Base-by-base conservation (phyloP, 1,284 basidiomycete genomes). In the Trametes polyzona region DNA sequence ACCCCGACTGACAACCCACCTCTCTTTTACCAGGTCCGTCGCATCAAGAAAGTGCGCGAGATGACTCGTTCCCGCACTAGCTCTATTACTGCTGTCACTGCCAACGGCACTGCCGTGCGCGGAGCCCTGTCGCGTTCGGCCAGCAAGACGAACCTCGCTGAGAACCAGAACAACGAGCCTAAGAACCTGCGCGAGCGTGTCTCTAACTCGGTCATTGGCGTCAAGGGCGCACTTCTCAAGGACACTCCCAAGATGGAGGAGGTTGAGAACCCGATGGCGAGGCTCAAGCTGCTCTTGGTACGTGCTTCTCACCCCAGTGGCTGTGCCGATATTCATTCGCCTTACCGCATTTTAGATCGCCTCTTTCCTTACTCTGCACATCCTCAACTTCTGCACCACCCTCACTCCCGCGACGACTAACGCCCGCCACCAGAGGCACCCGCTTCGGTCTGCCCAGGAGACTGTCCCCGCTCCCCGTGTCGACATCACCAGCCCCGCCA, bases 381-480 rank as follows among this genome's bases (percentile, higher is more conserved):
- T 95, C 54, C 83, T 98, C 65, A 99, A 98, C 78, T 83, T 98
- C 55, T 91, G 91, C 73, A 94, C 96, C 1, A 96, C 96, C 0
- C 83, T 99, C 48, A 92, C 95, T 0, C 86, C 90, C 36, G 82
- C 84, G 48, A 83, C 87, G 1, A 82, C 86, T 0, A 73, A 87
- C 64, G 82, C 80, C 24, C 81, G 87, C 47, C 82, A 86, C 62
- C 52, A 68, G 65, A 67, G 66, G 44, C 70, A 71, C 47, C 60
- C 64, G 21, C 61, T 66, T 16, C 64, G 63, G 57, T 43, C 61
- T 24, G 53, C 55, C 57, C 36, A 42, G 61, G 55, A 70, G 65
- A 68, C 73, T 63, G 63, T 76, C 40, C 69, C 74, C 43, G 62
- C 73, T 11, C 78, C 78, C 47, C 84, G 81, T 56, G 88, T 90